These are phyloP conservation scores for Fusarium compactum DNA, from an alignment of 2,329 filamentous ascomycete species.

Conservation along the genomic window DNA sequence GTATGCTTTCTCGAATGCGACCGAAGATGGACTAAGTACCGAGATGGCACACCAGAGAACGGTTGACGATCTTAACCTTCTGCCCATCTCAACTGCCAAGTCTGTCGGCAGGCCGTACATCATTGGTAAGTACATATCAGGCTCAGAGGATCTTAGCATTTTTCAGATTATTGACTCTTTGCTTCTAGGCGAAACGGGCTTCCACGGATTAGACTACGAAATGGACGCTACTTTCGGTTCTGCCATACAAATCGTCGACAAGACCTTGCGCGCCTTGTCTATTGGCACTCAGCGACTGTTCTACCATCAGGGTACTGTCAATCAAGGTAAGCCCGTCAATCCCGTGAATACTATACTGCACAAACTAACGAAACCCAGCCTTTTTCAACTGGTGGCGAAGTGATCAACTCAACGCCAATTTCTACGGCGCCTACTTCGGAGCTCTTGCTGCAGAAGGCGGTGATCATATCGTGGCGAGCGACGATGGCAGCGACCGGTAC, in stretches of 20 bases:
- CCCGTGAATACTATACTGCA: accelerated
- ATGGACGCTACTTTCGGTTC: background rate
- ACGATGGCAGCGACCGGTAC: background rate
- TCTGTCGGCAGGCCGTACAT: background rate
- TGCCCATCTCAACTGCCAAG: background rate
- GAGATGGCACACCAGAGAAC: conserved; percentile 4
- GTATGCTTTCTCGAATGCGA: background rate
- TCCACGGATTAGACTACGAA: background rate
- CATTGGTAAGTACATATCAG: background rate
- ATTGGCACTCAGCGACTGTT: background rate
- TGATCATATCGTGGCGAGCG: background rate
- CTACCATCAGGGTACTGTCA: background rate
- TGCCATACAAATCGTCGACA: background rate
- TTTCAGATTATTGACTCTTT: background rate
- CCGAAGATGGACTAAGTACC: background rate
- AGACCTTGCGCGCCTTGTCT: background rate
- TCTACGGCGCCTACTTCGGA: conserved; percentile 5
- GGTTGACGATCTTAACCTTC: background rate
- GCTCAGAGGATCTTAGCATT: background rate
- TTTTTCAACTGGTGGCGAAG: conserved; percentile 6
- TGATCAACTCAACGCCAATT: background rate
- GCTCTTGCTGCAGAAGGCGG: background rate
- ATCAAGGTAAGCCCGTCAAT: background rate
- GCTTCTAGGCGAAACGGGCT: background rate
- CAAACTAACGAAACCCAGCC: background rate